Base-by-base conservation (phyloP, 768 basidiomycete species). In the Tylopilus balloui region DNA sequence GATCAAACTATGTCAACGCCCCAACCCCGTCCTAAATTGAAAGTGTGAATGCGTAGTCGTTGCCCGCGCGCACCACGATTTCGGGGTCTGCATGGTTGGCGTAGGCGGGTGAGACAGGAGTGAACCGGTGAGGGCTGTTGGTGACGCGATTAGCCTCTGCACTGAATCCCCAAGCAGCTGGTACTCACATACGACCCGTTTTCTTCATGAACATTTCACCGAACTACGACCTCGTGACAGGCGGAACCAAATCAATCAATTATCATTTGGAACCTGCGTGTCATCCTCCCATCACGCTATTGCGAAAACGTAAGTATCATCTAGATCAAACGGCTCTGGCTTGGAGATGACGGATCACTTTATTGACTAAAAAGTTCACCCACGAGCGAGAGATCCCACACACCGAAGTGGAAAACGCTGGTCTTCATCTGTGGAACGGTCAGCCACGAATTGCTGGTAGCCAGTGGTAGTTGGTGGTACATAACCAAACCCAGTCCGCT, bases 1-100 rank as follows among this genome's bases (percentile, higher is more conserved):
- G n/a, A 45, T 81, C 80, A 1, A 83, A 65, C 79, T 79, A 81
- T 6, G 79, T 75, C 75, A 77, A 81, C 1, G 73, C 67, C 0
- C 75, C 79, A 5, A 81, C 80, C 1, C 79, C 80, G 12, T 76
- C 75, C 37, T 64, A 61, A 2, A 79, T 79, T 3, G 78, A 78
- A 5, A 83, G 59, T 2, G 72, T 75, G 58, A 83, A 58, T 42
- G 1, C 55, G n/a, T n/a, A n/a, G n/a, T n/a, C n/a, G n/a, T n/a
- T n/a, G n/a, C n/a, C n/a, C n/a, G n/a, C 31, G 15, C 59, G 68
- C 6, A 80, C 50, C 0, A 60, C 51, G 39, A 81, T 77, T 50
- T 69, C 17, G 0, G 80, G 80, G 48, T 81, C 78, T 11, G 77
- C 62, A 9, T 81, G 68, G n/a, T 65, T 55, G 0, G 72, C 74